These are phyloP conservation scores for Penicillium herquei DNA, from an alignment of 495 filamentous ascomycete genomes.

Conservation along the genomic window DNA sequence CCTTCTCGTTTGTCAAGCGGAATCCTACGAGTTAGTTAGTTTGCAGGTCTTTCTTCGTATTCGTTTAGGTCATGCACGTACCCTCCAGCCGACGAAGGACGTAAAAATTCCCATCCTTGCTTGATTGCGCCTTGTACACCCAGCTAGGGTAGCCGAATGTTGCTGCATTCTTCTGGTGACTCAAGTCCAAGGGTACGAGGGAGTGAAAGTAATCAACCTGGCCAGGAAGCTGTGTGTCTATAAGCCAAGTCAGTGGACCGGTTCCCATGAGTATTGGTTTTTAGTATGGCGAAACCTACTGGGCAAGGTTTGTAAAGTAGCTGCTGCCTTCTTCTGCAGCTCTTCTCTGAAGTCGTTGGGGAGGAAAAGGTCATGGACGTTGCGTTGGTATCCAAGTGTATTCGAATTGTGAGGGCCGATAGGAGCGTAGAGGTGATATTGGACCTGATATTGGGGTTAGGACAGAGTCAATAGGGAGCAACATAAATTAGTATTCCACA, in stretches of 20 bases:
- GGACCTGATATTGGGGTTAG: conserved; percentile 49
- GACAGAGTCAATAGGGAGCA: background rate
- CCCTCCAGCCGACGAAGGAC: conserved; percentile 82
- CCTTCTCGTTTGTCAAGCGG: conserved; percentile 82
- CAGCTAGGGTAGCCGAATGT: conserved; percentile 85
- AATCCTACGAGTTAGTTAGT: conserved; percentile 49
- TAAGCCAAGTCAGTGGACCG: background rate
- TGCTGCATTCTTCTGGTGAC: conserved; percentile 67
- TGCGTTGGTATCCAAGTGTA: conserved; percentile 75
- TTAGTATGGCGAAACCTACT: conserved; percentile 50
- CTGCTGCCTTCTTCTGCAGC: conserved; percentile 83
- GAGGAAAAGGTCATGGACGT: conserved; percentile 86
- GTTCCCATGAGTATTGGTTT: too few relatives aligned
- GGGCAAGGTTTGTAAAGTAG: conserved; percentile 78
- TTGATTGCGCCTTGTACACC: conserved; percentile 93
- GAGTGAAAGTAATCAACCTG: conserved; percentile 85
- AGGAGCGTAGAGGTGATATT: conserved; percentile 93
- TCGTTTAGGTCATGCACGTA: conserved; percentile 17
- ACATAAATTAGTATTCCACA: conserved; percentile 17
- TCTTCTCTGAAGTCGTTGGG: conserved; percentile 81
- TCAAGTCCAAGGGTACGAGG: conserved; percentile 84
- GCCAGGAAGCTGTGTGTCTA: conserved; percentile 67
- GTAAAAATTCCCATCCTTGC: conserved; percentile 81
- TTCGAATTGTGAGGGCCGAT: conserved; percentile 78
- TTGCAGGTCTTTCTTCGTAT: background rate